Evolutionary conservation across 164 flowering plant species (phyloP).

Genomic region (Aristolochia fimbriata): DNA sequence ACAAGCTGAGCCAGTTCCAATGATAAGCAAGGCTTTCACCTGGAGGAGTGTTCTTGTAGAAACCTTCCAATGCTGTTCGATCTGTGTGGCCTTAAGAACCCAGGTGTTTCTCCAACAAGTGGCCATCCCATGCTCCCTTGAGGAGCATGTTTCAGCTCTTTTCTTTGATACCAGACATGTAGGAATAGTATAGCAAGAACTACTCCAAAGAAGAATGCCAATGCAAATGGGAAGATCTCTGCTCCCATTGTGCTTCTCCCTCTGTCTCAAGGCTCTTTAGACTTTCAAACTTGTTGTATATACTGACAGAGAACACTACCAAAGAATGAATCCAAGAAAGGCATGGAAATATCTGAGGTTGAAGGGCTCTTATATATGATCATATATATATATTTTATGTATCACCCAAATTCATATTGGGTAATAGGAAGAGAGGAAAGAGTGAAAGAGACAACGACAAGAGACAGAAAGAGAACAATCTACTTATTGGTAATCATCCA

Average conservation of each 20-base stretch:
- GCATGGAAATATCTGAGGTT: no score
- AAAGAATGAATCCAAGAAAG: no score
- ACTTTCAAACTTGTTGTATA: conserved; percentile 5
- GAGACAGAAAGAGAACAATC: no score
- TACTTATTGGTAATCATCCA: no score
- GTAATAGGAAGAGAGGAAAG: no score
- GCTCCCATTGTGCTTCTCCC: conserved; percentile 12
- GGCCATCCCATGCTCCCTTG: conserved; percentile 77
- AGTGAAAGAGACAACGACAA: no score
- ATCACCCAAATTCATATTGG: no score
- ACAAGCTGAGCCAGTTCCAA: neutral
- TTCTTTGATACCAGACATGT: conserved; percentile 9
- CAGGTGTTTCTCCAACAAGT: conserved; percentile 54
- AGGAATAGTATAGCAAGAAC: conserved; percentile 12
- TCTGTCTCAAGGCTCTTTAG: neutral
- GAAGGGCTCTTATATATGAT: no score
- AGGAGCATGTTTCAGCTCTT: conserved; percentile 27
- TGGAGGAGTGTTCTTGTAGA: conserved; percentile 50
- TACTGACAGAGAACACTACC: neutral
- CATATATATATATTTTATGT: no score
- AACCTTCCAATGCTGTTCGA: conserved; percentile 51
- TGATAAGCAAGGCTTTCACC: conserved; percentile 21
- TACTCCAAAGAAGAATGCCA: conserved; percentile 20
- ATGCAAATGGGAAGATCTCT: conserved; percentile 8
- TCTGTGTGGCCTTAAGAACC: conserved; percentile 55